Conservation (phyloP, 1,284 basidiomycete genomes). For the Irpex sp. region DNA sequence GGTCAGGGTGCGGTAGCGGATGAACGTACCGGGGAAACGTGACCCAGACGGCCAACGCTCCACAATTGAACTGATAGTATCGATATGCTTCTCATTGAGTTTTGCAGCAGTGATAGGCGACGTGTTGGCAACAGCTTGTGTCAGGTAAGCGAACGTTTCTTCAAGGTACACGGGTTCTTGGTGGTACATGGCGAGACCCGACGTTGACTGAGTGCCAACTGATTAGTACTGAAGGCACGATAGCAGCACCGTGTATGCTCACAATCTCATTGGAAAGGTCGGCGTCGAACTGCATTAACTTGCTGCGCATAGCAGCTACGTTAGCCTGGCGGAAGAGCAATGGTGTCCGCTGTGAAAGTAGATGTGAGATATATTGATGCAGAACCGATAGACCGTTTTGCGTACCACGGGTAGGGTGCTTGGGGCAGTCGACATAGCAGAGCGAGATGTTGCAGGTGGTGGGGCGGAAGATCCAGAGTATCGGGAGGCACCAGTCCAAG, state of each 20-base stretch:
- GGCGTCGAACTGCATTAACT: slow-evolving; percentile 81
- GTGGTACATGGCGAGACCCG: slow-evolving; percentile 63
- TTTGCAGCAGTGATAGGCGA: slow-evolving; percentile 27
- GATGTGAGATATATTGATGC: slow-evolving; percentile 51
- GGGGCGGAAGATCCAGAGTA: slow-evolving; percentile 40
- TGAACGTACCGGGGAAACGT: slow-evolving; percentile 75
- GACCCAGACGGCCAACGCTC: slow-evolving; percentile 78
- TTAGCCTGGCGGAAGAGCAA: slow-evolving; percentile 88
- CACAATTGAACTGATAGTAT: slow-evolving; percentile 63
- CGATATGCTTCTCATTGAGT: slow-evolving; percentile 50
- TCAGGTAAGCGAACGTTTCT: slow-evolving; percentile 65
- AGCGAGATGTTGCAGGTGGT: slow-evolving; percentile 7
- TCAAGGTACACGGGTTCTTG: slow-evolving; percentile 64
- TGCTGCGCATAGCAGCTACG: slow-evolving; percentile 80
- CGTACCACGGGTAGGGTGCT: slow-evolving; percentile 13
- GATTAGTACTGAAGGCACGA: slow-evolving; percentile 1
- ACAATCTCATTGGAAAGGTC: slow-evolving; percentile 67
- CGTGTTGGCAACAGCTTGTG: slow-evolving; percentile 37
- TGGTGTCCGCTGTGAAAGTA: slow-evolving; percentile 39
- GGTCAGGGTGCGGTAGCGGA: neutral
- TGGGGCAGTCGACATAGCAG: slow-evolving; percentile 22
- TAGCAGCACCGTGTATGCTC: slow-evolving; percentile 19
- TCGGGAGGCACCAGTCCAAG: slow-evolving; percentile 71
- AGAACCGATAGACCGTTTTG: neutral
- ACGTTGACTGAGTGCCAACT: slow-evolving; percentile 49